These are phyloP conservation scores for Rosa persica DNA, from an alignment of 306 rosid species.

Conservation along the genomic window DNA sequence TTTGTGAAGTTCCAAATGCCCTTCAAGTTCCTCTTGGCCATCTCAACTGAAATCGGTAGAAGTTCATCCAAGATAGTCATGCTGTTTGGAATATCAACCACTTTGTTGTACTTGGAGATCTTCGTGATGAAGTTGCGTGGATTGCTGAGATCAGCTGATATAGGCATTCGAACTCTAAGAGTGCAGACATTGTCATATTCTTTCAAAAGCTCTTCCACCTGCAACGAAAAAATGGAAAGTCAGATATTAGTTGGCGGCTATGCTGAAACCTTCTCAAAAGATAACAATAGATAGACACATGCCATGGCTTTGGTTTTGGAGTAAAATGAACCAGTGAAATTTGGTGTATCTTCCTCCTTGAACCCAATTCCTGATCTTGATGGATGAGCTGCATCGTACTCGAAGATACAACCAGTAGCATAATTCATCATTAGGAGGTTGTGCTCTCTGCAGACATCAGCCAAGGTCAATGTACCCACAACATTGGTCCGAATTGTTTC, in stretches of 20 bases:
- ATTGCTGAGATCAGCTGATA: slow-evolving; percentile 53
- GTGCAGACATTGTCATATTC: slow-evolving; percentile 65
- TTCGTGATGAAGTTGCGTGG: slow-evolving; percentile 58
- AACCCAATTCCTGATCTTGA: slow-evolving; percentile 37
- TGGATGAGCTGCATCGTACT: slow-evolving; percentile 40
- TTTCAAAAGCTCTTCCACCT: slow-evolving; percentile 60
- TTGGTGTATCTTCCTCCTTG: slow-evolving; percentile 41
- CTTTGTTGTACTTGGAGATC: slow-evolving; percentile 47
- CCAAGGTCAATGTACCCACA: slow-evolving; percentile 44
- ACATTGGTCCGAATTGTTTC: slow-evolving; percentile 46
- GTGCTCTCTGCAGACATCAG: slow-evolving; percentile 47
- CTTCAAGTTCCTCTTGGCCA: slow-evolving; percentile 50
- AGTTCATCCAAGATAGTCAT: slow-evolving; percentile 62
- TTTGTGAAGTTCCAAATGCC: slow-evolving; percentile 67
- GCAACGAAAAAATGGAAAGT: slow-evolving; percentile 8
- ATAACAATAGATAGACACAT: background rate
- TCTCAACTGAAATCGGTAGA: slow-evolving; percentile 57
- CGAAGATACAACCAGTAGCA: slow-evolving; percentile 45
- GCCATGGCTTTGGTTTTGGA: slow-evolving; percentile 56
- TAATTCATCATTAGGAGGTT: slow-evolving; percentile 45
- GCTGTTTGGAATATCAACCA: slow-evolving; percentile 52
- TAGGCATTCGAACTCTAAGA: slow-evolving; percentile 54
- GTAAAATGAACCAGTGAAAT: slow-evolving; percentile 41
- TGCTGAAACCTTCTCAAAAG: slow-evolving; percentile 8
- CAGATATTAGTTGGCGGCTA: slow-evolving; percentile 1